Evolutionary conservation across 129 eudicot species (phyloP), one percentile per base, ranked within the genome.

Genomic region (Flaveria sonorensis): DNA sequence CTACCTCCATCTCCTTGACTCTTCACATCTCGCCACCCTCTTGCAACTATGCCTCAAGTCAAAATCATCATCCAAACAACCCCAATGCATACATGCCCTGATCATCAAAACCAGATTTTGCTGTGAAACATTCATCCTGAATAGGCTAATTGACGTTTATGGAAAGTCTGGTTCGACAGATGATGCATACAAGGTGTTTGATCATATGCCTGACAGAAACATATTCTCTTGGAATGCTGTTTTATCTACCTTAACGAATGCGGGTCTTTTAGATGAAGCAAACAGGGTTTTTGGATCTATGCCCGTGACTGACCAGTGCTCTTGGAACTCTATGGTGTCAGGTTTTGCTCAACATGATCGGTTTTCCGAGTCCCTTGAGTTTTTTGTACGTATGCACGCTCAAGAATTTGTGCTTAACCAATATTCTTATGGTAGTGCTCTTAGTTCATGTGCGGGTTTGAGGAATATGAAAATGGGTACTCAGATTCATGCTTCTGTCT

Each of bases 281-380:
- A 43, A 4, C 5, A 10, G 11, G 19, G 40, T 80, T 48, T 84
- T 84, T 10, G n/a, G 26, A 36, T 67, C 61, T 20, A 80, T 80
- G 84, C 79, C 82, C 4, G 63, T 12, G 36, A 74, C 84, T 1
- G 84, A 84, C 16, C 87, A 80, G 79, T 84, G 84, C 62, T 84
- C 87, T 0, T 84, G 84, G 84, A 79, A 84, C 47, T 80, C 72
- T 7, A 84, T 84, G 82, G 87, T 80, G 52, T 80, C 82, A 2
- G 87, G 87, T 55, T 84, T 80, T 57, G 84, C 84, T 19, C 82
- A 50, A 47, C 76, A 67, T 51, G 72, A 71, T 24, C 65, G 75
- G 51, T 84, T 80, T 15, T 48, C 50, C 11, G 87, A 75, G 21
- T 71, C 82, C 5, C 8, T 80, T n/a, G 79, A 76, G 63, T 80